Percentiles rank a stretch among this genome's conserved stretches.
These are phyloP conservation scores for Medicago arabica DNA, from an alignment of 306 rosid genomes.

Conservation along the genomic window DNA sequence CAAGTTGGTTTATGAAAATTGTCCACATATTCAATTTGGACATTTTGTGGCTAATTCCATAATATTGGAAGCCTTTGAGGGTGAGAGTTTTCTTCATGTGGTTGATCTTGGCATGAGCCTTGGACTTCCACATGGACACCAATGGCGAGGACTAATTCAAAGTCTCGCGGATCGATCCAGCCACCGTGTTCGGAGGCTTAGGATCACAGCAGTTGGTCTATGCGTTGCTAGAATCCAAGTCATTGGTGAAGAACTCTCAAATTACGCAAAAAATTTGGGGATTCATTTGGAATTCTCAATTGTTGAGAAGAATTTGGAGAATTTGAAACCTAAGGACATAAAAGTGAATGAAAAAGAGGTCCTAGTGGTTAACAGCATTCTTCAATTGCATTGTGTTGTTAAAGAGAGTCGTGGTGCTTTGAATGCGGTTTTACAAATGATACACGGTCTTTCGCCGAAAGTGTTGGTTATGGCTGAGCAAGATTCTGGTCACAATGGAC, in stretches of 20 bases:
- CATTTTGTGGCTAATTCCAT: conserved; percentile 76
- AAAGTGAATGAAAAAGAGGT: conserved; percentile 60
- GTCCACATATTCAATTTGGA: conserved; percentile 86
- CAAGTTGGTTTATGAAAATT: conserved; percentile 68
- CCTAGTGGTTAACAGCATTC: conserved; percentile 77
- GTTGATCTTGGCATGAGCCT: conserved; percentile 83
- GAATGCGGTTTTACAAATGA: conserved; percentile 72
- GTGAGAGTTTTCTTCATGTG: conserved; percentile 81
- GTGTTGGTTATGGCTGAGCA: conserved; percentile 77
- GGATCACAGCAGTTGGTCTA: conserved; percentile 72
- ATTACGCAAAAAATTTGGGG: conserved; percentile 56
- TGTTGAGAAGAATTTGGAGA: conserved; percentile 68
- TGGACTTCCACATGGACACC: conserved; percentile 75
- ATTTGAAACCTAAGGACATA: conserved; percentile 57
- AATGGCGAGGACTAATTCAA: conserved; percentile 70
- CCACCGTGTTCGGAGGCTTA: conserved; percentile 46
- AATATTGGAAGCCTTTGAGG: conserved; percentile 98
- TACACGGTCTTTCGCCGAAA: conserved; percentile 72
- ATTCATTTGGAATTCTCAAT: conserved; percentile 57
- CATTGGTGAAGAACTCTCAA: conserved; percentile 68
- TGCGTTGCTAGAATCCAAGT: conserved; percentile 46
- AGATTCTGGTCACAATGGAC: conserved; percentile 93
- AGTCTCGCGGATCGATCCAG: conserved; percentile 49
- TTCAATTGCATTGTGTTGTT: conserved; percentile 87
- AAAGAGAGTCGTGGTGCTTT: conserved; percentile 91